A percentile compares a stretch with the other conserved stretches of the same genome.
These are phyloP conservation scores for Exophiala lecanii-corni DNA, from an alignment of 2,329 filamentous ascomycete genomes.

Conservation along the genomic window DNA sequence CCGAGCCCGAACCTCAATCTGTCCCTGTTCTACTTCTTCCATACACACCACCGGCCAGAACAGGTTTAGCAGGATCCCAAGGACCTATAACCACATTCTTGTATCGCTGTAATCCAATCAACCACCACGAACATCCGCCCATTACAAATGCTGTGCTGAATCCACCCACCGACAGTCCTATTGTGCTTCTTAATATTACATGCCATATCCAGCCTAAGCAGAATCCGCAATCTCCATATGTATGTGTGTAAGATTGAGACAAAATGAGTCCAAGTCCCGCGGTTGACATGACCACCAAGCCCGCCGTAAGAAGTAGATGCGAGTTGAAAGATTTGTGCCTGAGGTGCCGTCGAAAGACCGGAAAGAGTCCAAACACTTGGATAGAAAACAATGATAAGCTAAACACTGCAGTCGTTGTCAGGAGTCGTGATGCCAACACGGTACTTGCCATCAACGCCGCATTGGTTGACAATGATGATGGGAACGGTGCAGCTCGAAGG, in stretches of 20 bases:
- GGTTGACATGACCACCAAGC: conserved; percentile 74
- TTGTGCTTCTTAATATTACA: conserved; percentile 53
- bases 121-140: conserved; percentile 95
- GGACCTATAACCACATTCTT: conserved; percentile 98
- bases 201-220: conserved; percentile 45
- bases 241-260: conserved; percentile 40
- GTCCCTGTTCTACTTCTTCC: conserved; percentile 22
- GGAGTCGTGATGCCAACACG: conserved; percentile 82
- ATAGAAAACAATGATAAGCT: conserved; percentile 93
- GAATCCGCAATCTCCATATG: conserved; percentile 35
- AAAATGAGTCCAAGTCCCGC: conserved; percentile 66
- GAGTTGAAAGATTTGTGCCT: conserved; percentile 76
- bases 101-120: conserved; percentile 95
- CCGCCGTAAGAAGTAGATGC: conserved; percentile 69
- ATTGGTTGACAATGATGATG: conserved; percentile 76
- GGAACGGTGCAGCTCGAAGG: conserved; percentile 40
- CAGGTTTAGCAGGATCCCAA: conserved; percentile 89
- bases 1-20: conserved; percentile 8
- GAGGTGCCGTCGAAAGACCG: conserved; percentile 90
- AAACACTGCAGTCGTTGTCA: conserved; percentile 90
- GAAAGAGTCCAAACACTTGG: conserved; percentile 93
- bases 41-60: conserved; percentile 31
- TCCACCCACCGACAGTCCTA: conserved; percentile 73
- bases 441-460: conserved; percentile 95
- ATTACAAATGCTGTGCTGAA: conserved; percentile 71